Conservation (phyloP, 768 basidiomycete species). For the Tricholoma hemisulphureum region DNA sequence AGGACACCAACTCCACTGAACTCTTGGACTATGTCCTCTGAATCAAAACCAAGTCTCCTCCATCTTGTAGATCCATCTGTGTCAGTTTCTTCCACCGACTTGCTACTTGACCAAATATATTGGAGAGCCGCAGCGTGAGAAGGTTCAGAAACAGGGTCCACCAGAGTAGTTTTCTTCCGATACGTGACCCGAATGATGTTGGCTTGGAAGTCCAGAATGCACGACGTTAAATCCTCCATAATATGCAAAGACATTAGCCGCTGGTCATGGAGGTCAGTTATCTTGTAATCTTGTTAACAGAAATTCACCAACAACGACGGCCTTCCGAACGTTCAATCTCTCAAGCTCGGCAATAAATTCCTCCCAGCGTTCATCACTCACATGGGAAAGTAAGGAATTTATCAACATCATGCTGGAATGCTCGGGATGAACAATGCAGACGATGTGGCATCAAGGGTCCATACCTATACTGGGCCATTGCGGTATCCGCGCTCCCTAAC, state of each 20-base stretch:
- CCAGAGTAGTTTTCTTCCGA: conserved; percentile 75
- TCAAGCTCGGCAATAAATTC: conserved; percentile 77
- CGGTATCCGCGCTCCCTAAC: conserved; percentile 78
- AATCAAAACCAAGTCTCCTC: conserved; percentile 75
- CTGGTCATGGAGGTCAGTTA: conserved; percentile 32
- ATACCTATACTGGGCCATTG: conserved; percentile 81
- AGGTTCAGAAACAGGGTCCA: conserved; percentile 65
- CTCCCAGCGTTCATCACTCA: conserved; percentile 75
- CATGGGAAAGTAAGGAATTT: conserved; percentile 79
- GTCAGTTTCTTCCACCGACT: conserved; percentile 53
- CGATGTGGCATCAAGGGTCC: conserved; percentile 6
- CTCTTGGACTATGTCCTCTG: conserved; percentile 72
- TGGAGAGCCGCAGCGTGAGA: conserved; percentile 56
- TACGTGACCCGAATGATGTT: conserved; percentile 78
- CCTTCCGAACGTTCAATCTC: conserved; percentile 72
- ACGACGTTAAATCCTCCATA: conserved; percentile 78
- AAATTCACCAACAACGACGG: conserved; percentile 64
- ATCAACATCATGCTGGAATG: conserved; percentile 82
- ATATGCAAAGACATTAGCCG: conserved; percentile 82
- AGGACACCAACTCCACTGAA: conserved; percentile 78
- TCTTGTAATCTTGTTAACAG: background rate
- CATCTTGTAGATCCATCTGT: conserved; percentile 58
- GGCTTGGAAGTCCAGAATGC: conserved; percentile 85
- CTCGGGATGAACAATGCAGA: conserved; percentile 12
- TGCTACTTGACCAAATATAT: conserved; percentile 67